Conservation (phyloP, 164 flowering plant genomes). For the Saururus chinensis region DNA sequence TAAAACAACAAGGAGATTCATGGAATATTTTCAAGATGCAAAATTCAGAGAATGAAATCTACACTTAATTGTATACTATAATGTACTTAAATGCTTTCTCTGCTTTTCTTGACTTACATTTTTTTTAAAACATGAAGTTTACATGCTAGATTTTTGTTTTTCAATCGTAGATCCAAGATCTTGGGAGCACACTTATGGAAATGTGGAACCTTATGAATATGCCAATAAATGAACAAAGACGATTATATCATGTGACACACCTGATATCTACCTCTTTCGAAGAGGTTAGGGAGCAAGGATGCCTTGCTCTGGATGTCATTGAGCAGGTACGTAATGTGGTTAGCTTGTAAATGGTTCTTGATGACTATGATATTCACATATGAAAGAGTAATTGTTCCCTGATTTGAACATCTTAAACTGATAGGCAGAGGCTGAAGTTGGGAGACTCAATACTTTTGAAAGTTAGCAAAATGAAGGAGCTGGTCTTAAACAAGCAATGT, state of each 20-base stretch:
- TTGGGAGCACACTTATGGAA: conserved; percentile 42
- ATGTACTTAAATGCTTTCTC: too few relatives aligned
- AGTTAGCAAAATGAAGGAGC: conserved; percentile 64
- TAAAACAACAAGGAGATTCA: too few relatives aligned
- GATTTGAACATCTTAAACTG: background rate
- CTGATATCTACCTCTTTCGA: too few relatives aligned
- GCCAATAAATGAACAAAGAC: conserved; percentile 34
- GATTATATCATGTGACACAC: conserved; percentile 36
- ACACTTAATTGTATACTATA: too few relatives aligned
- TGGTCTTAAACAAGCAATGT: conserved; percentile 54
- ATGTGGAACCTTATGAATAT: conserved; percentile 75
- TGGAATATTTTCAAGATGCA: too few relatives aligned
- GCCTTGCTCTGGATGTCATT: conserved; percentile 45
- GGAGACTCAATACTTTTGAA: conserved; percentile 40
- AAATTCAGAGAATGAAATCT: too few relatives aligned
- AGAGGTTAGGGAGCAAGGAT: conserved; percentile 38
- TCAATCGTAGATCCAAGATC: conserved; percentile 42
- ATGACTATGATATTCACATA: background rate
- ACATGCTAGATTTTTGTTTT: too few relatives aligned
- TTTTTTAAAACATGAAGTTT: too few relatives aligned
- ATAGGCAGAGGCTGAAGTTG: conserved; percentile 56
- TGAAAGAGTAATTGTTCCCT: background rate
- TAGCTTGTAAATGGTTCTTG: background rate
- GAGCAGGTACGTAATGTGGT: conserved; percentile 42
- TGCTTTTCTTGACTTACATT: too few relatives aligned